Percentiles rank a stretch among this genome's conserved stretches.
Evolutionary conservation across 2,329 filamentous ascomycete species (phyloP).

Genomic region (Fulvia fulva): DNA sequence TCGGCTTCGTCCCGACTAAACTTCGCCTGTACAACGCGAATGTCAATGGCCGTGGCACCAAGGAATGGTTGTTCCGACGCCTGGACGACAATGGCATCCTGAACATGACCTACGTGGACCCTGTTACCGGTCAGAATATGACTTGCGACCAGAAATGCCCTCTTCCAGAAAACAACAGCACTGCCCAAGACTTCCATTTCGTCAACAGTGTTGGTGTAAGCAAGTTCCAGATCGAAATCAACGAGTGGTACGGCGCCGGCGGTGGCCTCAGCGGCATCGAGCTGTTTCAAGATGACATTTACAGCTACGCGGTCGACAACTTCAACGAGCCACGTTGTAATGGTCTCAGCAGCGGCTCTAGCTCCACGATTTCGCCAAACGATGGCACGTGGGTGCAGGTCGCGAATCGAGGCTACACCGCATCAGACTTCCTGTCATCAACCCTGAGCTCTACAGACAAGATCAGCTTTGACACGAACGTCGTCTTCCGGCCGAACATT

Average conservation of each 20-base stretch:
- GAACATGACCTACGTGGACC: slow-evolving; percentile 89
- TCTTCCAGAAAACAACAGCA: slow-evolving; percentile 64
- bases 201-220: slow-evolving; percentile 87
- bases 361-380: slow-evolving; percentile 55
- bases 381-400: slow-evolving; percentile 63
- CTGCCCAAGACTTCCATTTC: slow-evolving; percentile 86
- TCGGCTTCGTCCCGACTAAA: slow-evolving; percentile 81
- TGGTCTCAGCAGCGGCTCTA: slow-evolving; percentile 58
- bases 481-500: slow-evolving; percentile 80
- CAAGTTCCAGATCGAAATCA: slow-evolving; percentile 78
- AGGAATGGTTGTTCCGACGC: slow-evolving; percentile 81
- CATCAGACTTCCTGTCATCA: slow-evolving; percentile 72
- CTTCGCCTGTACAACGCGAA: slow-evolving; percentile 85
- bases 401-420: slow-evolving; percentile 61
- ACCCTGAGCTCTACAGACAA: slow-evolving; percentile 48
- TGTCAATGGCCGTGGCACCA: slow-evolving; percentile 73
- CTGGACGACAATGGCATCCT: slow-evolving; percentile 87
- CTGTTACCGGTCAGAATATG: slow-evolving; percentile 55
- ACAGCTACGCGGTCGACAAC: slow-evolving; percentile 72
- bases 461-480: slow-evolving; percentile 55
- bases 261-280: slow-evolving; percentile 83
- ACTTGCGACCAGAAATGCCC: slow-evolving; percentile 81
- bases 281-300: slow-evolving; percentile 69
- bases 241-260: slow-evolving; percentile 79
- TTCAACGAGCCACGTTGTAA: slow-evolving; percentile 88